These are phyloP conservation scores for Ganoderma lucidum DNA, from an alignment of 1,284 basidiomycete species.

Conservation along the genomic window DNA sequence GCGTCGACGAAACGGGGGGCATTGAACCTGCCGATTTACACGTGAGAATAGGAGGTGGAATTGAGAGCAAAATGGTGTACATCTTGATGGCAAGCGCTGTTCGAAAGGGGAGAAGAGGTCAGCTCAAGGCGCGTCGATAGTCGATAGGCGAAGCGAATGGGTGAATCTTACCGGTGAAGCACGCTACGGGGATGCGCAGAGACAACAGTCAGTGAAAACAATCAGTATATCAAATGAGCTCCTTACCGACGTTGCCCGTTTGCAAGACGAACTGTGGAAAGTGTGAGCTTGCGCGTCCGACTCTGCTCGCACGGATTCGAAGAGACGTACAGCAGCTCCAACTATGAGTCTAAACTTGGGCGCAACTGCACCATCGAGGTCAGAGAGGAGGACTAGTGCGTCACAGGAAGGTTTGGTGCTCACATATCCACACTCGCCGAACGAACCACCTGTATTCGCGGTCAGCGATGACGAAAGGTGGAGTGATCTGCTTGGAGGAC, in stretches of 20 bases:
- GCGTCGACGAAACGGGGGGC: background rate
- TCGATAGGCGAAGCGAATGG: background rate
- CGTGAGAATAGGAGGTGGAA: background rate
- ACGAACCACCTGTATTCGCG: conserved; percentile 12
- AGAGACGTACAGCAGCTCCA: conserved; percentile 7
- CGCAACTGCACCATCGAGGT: background rate
- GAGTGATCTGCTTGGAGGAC: background rate
- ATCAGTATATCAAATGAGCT: background rate
- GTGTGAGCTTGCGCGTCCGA: background rate
- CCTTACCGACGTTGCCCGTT: conserved; percentile 17
- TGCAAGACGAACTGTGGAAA: conserved; percentile 10
- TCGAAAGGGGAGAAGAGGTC: background rate
- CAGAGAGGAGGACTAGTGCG: background rate
- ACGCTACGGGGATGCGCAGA: background rate
- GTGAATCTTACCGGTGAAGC: conserved; percentile 12
- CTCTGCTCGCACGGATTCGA: background rate
- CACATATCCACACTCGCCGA: conserved; percentile 21
- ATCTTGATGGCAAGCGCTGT: conserved; percentile 15
- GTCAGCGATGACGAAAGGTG: background rate
- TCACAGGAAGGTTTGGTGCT: background rate
- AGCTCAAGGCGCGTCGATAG: background rate
- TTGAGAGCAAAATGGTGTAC: background rate
- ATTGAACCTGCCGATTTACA: background rate
- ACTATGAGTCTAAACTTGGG: conserved; percentile 13
- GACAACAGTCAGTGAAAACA: background rate